Conservation (phyloP, 1,139 yeast genomes). For the Taphrina wiesneri region DNA sequence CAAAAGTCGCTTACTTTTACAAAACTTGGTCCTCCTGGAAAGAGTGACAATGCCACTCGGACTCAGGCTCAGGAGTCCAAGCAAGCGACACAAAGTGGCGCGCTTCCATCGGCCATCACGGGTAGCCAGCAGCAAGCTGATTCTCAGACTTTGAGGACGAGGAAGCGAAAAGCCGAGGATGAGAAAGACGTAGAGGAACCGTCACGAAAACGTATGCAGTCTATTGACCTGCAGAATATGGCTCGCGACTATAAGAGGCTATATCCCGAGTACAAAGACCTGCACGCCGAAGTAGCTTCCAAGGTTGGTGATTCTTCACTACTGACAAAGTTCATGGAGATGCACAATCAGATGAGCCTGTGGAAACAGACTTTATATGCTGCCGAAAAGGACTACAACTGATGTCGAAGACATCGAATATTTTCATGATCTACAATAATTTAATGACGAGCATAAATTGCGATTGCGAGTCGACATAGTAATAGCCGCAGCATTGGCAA, state of each 20-base stretch:
- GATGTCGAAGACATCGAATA: neutral
- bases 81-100: neutral
- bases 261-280: constrained; percentile 20
- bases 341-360: constrained; percentile 28
- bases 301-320: constrained; percentile 16
- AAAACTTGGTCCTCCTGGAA: neutral
- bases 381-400: constrained; percentile 5
- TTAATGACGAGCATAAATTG: neutral
- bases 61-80: neutral
- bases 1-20: neutral
- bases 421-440: neutral
- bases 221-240: constrained; percentile 16
- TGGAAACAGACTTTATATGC: constrained; percentile 29
- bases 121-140: neutral
- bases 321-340: constrained; percentile 18
- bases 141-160: neutral
- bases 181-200: neutral
- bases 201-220: neutral
- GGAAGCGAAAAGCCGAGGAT: constrained; percentile 18
- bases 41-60: neutral
- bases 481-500: neutral
- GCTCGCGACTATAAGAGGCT: constrained; percentile 23
- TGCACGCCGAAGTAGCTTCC: constrained; percentile 17
- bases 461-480: neutral
- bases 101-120: neutral